Percentiles rank a stretch among this genome's conserved stretches.
Conservation (phyloP, 257 asterid species). For the Scutellaria barbata region DNA sequence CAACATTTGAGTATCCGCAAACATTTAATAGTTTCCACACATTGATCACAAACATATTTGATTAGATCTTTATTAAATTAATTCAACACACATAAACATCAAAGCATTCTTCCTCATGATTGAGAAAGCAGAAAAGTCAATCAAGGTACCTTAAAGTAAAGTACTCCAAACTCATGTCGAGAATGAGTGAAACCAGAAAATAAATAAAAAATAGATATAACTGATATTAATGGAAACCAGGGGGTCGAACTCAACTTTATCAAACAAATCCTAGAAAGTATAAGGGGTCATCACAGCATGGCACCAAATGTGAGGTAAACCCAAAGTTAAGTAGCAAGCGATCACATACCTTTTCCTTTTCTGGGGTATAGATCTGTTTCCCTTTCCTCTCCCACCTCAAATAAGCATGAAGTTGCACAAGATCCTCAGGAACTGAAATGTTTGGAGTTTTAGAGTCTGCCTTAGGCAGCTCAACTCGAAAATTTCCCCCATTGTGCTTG, state of each 20-base stretch:
- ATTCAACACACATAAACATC: constrained; percentile 19
- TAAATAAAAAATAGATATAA: constrained; percentile 12
- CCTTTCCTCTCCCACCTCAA: constrained; percentile 98
- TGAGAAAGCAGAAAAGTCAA: constrained; percentile 21
- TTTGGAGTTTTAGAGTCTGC: constrained; percentile 45
- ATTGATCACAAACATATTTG: constrained; percentile 3
- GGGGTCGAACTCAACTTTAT: constrained; percentile 31
- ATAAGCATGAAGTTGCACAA: constrained; percentile 93
- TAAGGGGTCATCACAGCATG: constrained; percentile 15
- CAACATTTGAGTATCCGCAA: not conserved
- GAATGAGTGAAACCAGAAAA: constrained; percentile 14
- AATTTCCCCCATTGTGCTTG: constrained; percentile 82
- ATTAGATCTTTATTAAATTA: not conserved
- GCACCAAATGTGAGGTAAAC: constrained; percentile 16
- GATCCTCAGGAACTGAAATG: constrained; percentile 91
- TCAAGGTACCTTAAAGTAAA: not conserved
- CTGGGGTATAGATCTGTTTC: constrained; percentile 77
- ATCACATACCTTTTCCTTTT: constrained; percentile 74
- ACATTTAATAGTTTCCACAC: constrained; percentile 25
- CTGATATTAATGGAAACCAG: constrained; percentile 12
- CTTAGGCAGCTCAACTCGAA: constrained; percentile 61
- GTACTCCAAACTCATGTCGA: not conserved
- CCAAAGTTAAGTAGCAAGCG: constrained; percentile 28
- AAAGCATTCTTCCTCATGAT: constrained; percentile 23
- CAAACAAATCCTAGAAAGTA: not conserved